Evolutionary conservation across 768 basidiomycete genomes (phyloP), one percentile per base, ranked within the genome.

Genomic region (Auriscalpium vulgare): DNA sequence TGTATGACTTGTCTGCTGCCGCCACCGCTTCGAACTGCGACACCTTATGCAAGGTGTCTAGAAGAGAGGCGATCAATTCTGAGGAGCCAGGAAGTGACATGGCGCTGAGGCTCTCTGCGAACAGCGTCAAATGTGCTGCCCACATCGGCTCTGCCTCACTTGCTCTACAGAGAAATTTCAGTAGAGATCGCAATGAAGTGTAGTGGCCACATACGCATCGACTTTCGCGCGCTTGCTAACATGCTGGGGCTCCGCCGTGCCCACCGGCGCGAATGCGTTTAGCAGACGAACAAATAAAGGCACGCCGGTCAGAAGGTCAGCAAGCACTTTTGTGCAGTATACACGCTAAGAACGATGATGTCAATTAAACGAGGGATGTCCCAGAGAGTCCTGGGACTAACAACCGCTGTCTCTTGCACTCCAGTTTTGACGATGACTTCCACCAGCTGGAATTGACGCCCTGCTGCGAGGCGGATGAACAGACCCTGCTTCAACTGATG

Each of bases 51-150:
- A 97, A 74, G 0, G 83, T 81, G 43, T 91, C 87, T 43, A 97
- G 73, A 6, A 95, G 74, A 47, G 74, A 76, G 0, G 85, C 79
- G 46, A 94, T 75, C 47, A 95, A 76, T 40, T 88, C 82, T 34
- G 84, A 71, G 17, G 88, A 87, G 19, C 84, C 87, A 0, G 85
- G 81, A 34, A 92, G 69, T 1, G 79, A 65, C 35, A 77, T 75
- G n/a, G 85, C 75, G 36, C 77, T 81, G 10, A 95, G 69, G 23
- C 88, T 77, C 67, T 95, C 94, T 1, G 82, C 77, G 23, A 93
- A 68, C 17, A 87, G 67, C 17, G 71, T 78, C 53, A 92, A 67
- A 4, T 76, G 70, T 10, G 77, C 72, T 23, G 85, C 67, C 10
- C 17, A 37, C 3, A 37, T 50, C 35, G 6, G 17, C 49, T 54